Conservation (phyloP, 306 rosid genomes). For the Cicer arietinum region DNA sequence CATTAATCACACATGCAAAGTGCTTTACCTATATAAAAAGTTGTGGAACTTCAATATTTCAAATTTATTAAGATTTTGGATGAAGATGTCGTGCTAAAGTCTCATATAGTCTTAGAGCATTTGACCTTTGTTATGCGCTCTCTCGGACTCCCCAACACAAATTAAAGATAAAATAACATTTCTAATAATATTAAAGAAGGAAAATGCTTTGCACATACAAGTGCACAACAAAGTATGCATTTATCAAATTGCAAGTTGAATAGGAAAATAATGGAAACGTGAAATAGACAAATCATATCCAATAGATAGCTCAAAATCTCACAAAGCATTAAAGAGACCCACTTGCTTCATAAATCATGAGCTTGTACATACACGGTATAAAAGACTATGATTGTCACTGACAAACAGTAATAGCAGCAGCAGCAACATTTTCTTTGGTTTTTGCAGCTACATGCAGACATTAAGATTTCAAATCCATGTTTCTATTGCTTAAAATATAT, state of each 20-base stretch:
- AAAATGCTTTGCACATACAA: too few relatives aligned
- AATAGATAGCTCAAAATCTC: slow-evolving; percentile 42
- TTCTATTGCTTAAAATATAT: slow-evolving; percentile 28
- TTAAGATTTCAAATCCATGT: slow-evolving; percentile 32
- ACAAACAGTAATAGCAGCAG: slow-evolving; percentile 26
- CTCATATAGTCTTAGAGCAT: too few relatives aligned
- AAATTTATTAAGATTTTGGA: too few relatives aligned
- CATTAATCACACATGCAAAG: too few relatives aligned
- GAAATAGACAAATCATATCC: slow-evolving; percentile 42
- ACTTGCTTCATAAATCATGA: slow-evolving; percentile 46
- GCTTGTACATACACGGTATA: slow-evolving; percentile 33
- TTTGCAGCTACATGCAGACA: slow-evolving; percentile 47
- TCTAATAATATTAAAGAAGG: too few relatives aligned
- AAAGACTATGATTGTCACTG: slow-evolving; percentile 41
- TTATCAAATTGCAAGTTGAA: slow-evolving; percentile 23
- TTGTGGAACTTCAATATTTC: too few relatives aligned
- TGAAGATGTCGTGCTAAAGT: too few relatives aligned
- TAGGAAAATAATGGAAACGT: slow-evolving; percentile 33
- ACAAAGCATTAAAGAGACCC: slow-evolving; percentile 42
- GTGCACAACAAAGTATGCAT: neutral
- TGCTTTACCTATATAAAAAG: too few relatives aligned
- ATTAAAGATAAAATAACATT: too few relatives aligned
- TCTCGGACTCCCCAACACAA: too few relatives aligned
- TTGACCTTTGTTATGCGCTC: too few relatives aligned
- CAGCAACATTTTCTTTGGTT: slow-evolving; percentile 28